Percentiles rank a stretch among this genome's conserved stretches.
phyloP scores from a whole-genome alignment of 129 eudicot species.

The Scalesia atractyloides region DNA sequence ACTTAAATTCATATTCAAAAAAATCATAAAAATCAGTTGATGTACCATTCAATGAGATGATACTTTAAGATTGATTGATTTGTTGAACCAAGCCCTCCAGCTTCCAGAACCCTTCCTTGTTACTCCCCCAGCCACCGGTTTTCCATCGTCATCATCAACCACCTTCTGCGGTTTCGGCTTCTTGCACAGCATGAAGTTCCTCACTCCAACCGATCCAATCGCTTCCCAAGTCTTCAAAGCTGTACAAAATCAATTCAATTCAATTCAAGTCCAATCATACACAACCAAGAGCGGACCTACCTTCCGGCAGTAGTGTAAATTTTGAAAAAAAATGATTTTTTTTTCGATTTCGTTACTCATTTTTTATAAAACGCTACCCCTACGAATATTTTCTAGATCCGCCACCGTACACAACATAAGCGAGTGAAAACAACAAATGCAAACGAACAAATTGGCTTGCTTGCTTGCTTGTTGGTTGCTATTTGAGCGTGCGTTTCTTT shows the following conservation, averaged over 20 bases:
- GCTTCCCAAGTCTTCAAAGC: conserved; percentile 76
- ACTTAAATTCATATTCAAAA: background rate
- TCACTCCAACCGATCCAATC: conserved; percentile 71
- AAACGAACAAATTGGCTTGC: background rate
- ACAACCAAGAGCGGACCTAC: too few species aligned
- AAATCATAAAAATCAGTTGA: conserved; percentile 1
- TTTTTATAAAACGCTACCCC: too few species aligned
- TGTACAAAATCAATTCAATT: conserved; percentile 2
- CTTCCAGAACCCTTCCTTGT: conserved; percentile 47
- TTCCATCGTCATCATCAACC: conserved; percentile 26
- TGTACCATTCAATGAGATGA: conserved; percentile 54
- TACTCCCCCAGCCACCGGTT: conserved; percentile 32
- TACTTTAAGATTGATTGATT: conserved; percentile 63
- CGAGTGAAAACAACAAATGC: background rate
- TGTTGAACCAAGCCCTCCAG: conserved; percentile 81
- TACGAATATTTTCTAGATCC: too few species aligned
- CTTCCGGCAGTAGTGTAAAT: too few species aligned
- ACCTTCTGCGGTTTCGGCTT: conserved; percentile 55
- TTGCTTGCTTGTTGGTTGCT: conserved; percentile 18
- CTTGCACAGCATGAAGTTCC: conserved; percentile 82
- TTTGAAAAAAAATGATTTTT: too few species aligned
- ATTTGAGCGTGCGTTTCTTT: background rate
- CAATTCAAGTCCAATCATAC: background rate
- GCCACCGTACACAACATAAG: background rate
- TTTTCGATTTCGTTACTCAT: too few species aligned